Evolutionary conservation across 1,284 basidiomycete genomes (phyloP).

Genomic region (Puccinia novopanici): DNA sequence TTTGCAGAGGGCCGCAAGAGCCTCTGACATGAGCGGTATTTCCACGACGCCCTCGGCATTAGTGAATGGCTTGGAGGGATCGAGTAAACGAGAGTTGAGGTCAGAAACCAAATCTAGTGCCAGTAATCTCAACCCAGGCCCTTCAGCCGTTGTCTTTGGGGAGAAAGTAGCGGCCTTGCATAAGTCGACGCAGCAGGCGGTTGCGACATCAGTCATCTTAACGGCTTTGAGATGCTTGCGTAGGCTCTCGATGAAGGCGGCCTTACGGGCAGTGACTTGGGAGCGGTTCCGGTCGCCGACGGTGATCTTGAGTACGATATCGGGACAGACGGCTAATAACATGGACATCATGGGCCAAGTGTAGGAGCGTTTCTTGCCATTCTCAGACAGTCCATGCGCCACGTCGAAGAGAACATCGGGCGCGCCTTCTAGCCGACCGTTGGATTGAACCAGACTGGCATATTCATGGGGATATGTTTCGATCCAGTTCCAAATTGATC

Average conservation of each 20-base stretch:
- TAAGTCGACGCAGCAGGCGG: slow-evolving; percentile 77
- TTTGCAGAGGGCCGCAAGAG: slow-evolving; percentile 57
- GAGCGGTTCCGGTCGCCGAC: slow-evolving; percentile 61
- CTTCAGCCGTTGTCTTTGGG: slow-evolving; percentile 63
- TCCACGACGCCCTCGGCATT: slow-evolving; percentile 55
- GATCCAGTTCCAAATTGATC: slow-evolving; percentile 90
- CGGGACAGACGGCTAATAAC: slow-evolving; percentile 75
- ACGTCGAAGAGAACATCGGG: slow-evolving; percentile 59
- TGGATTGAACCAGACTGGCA: slow-evolving; percentile 67
- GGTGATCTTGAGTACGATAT: slow-evolving; percentile 66
- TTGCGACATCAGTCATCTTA: slow-evolving; percentile 66
- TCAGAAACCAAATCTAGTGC: slow-evolving; percentile 68
- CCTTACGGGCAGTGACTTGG: slow-evolving; percentile 55
- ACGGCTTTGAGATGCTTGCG: slow-evolving; percentile 55
- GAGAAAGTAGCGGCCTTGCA: slow-evolving; percentile 76
- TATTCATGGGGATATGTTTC: slow-evolving; percentile 79
- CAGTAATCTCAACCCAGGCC: slow-evolving; percentile 67
- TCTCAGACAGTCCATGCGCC: slow-evolving; percentile 57
- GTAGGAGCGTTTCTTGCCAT: slow-evolving; percentile 66
- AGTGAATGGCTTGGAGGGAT: slow-evolving; percentile 54
- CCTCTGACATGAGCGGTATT: slow-evolving; percentile 56
- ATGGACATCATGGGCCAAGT: slow-evolving; percentile 77
- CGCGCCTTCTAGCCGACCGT: slow-evolving; percentile 57
- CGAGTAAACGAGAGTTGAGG: slow-evolving; percentile 53
- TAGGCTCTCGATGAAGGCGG: slow-evolving; percentile 53